Conservation (phyloP, 306 rosid species). For the Cucumis cinereus region DNA sequence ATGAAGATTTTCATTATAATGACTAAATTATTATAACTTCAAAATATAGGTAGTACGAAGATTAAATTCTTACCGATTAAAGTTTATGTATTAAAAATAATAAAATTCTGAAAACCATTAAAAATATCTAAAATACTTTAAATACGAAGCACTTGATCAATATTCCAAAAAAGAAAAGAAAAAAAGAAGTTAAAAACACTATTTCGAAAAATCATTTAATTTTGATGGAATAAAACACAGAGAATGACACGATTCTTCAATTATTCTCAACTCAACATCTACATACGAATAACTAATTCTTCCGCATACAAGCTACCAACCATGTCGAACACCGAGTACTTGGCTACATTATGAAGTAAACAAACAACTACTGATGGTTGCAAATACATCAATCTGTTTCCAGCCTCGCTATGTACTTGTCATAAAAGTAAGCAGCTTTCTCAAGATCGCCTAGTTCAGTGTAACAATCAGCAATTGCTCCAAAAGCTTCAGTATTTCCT, state of each 20-base stretch:
- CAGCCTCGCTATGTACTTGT: constrained; percentile 61
- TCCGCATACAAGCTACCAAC: constrained; percentile 11
- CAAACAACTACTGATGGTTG: neutral
- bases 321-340: neutral
- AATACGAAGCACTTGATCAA: neutral
- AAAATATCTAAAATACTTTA: neutral
- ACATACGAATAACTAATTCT: constrained; percentile 4
- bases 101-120: neutral
- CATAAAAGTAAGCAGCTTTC: constrained; percentile 68
- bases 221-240: neutral
- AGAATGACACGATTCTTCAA: neutral
- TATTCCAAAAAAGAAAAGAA: neutral
- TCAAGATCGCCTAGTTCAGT: constrained; percentile 98
- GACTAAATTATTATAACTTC: too few relatives aligned
- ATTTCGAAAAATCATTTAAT: neutral
- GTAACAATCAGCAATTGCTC: constrained; percentile 96
- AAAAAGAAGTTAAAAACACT: neutral
- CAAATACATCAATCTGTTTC: constrained; percentile 45
- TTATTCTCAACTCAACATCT: constrained; percentile 1
- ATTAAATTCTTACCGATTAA: too few relatives aligned
- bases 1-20: too few relatives aligned
- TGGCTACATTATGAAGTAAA: neutral
- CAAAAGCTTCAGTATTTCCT: constrained; percentile 84
- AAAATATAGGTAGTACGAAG: too few relatives aligned
- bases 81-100: too few relatives aligned